Conservation (phyloP, 345 rosid species). For the Pelargonium nanum region DNA sequence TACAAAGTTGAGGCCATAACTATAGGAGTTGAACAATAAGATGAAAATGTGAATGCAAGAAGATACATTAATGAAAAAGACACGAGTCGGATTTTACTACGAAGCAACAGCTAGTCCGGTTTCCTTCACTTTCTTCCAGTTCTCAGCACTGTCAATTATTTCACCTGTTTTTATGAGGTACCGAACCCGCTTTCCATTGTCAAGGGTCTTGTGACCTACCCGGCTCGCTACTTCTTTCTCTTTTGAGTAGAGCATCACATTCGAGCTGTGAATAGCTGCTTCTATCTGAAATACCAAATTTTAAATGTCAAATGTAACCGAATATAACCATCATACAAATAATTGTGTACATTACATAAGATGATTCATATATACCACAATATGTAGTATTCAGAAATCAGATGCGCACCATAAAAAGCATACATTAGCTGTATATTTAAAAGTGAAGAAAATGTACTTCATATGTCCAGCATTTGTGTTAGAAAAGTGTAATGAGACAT, state of each 20-base stretch:
- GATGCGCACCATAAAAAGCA: too few relatives aligned
- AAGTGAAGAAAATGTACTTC: too few relatives aligned
- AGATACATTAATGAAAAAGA: slow-evolving; percentile 2
- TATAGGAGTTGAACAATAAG: not conserved
- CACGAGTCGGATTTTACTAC: not conserved
- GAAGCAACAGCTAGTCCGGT: slow-evolving; percentile 30
- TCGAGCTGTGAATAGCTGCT: slow-evolving; percentile 92
- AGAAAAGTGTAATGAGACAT: not conserved
- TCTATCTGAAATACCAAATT: slow-evolving; percentile 53
- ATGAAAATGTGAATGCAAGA: not conserved
- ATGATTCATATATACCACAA: not conserved
- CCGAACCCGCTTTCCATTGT: slow-evolving; percentile 57
- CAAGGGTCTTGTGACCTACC: slow-evolving; percentile 70
- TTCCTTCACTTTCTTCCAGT: slow-evolving; percentile 78
- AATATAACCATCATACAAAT: not conserved
- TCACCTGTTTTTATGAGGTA: slow-evolving; percentile 84
- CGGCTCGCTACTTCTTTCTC: slow-evolving; percentile 69
- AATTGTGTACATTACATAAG: not conserved
- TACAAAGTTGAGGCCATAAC: not conserved
- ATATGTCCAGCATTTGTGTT: too few relatives aligned
- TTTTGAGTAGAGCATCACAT: slow-evolving; percentile 84
- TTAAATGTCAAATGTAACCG: slow-evolving; percentile 3
- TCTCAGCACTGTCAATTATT: slow-evolving; percentile 55
- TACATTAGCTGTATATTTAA: too few relatives aligned
- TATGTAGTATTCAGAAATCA: too few relatives aligned